Percentiles rank a stretch among this genome's conserved stretches.
Conservation (phyloP, 768 basidiomycete genomes). For the Naganishia kalamii region DNA sequence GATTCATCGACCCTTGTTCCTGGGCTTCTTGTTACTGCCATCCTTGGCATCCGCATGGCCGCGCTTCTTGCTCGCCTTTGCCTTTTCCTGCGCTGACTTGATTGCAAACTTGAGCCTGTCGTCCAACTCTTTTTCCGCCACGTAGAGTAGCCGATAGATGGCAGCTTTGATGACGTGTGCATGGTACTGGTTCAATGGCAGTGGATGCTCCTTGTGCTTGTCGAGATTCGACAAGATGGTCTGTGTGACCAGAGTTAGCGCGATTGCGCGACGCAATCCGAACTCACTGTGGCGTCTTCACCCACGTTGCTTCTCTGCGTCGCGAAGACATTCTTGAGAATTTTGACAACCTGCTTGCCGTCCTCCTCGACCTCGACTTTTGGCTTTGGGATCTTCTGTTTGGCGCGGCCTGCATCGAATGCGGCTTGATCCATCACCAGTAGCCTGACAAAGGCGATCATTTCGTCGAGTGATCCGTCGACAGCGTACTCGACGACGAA, state of each 20-base stretch:
- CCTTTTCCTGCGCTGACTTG: slow-evolving; percentile 8
- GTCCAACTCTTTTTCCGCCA: slow-evolving; percentile 5
- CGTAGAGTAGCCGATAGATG: background rate
- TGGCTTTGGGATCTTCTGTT: slow-evolving; percentile 69
- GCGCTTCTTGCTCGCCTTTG: background rate
- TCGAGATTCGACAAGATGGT: background rate
- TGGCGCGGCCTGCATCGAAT: slow-evolving; percentile 58
- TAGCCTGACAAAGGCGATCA: slow-evolving; percentile 63
- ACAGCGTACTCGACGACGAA: slow-evolving; percentile 25
- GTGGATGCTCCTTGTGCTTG: background rate
- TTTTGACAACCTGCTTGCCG: background rate
- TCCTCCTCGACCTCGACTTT: slow-evolving; percentile 51
- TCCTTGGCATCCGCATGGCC: background rate
- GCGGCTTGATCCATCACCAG: slow-evolving; percentile 57
- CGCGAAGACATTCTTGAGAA: background rate
- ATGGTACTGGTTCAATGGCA: slow-evolving; percentile 10
- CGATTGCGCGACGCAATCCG: background rate
- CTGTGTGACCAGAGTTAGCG: background rate
- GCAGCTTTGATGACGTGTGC: slow-evolving; percentile 8
- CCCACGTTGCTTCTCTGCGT: slow-evolving; percentile 8
- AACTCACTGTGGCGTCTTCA: background rate
- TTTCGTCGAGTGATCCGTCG: slow-evolving; percentile 50
- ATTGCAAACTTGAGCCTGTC: background rate
- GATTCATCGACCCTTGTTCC: background rate
- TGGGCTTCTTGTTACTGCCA: slow-evolving; percentile 17